Evolutionary conservation across 352 stramenopile genomes (phyloP).

Genomic region (Phytophthora cryptogea): DNA sequence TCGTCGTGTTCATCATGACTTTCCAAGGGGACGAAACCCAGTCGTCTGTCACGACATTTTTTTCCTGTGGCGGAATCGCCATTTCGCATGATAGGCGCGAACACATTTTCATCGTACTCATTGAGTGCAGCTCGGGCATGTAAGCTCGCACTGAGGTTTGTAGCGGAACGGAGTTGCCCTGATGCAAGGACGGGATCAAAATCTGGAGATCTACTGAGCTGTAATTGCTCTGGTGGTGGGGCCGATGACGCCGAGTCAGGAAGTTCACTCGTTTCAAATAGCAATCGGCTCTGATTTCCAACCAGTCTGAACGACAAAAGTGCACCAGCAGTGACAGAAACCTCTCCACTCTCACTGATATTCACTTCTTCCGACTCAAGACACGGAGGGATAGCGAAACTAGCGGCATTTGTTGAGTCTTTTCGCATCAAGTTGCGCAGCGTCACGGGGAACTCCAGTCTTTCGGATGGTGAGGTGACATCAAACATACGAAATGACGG

Average conservation of each 20-base stretch:
- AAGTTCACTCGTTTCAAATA: slow-evolving; percentile 31
- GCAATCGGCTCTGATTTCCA: slow-evolving; percentile 16
- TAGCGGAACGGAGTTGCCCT: slow-evolving; percentile 26
- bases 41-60: slow-evolving; percentile 17
- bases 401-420: slow-evolving; percentile 2
- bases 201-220: slow-evolving; percentile 56
- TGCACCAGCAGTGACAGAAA: slow-evolving; percentile 3
- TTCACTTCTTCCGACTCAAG: slow-evolving; percentile 11
- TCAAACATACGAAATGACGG: slow-evolving; percentile 82
- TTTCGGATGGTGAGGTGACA: slow-evolving; percentile 49
- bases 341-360: slow-evolving; percentile 4
- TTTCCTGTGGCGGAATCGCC: slow-evolving; percentile 4
- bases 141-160: slow-evolving; percentile 41
- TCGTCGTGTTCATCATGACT: slow-evolving; percentile 27
- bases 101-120: slow-evolving; percentile 75
- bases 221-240: slow-evolving; percentile 36
- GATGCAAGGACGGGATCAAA: slow-evolving; percentile 36
- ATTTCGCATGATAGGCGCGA: slow-evolving; percentile 27
- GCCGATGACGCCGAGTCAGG: slow-evolving; percentile 21
- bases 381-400: background rate
- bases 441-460: slow-evolving; percentile 52
- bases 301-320: slow-evolving; percentile 8
- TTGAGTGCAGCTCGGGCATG: slow-evolving; percentile 48
- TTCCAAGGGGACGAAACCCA: slow-evolving; percentile 23
- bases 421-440: slow-evolving; percentile 56